Conservation (phyloP, 2,329 filamentous ascomycete genomes). For the Rhynchosporium secalis region DNA sequence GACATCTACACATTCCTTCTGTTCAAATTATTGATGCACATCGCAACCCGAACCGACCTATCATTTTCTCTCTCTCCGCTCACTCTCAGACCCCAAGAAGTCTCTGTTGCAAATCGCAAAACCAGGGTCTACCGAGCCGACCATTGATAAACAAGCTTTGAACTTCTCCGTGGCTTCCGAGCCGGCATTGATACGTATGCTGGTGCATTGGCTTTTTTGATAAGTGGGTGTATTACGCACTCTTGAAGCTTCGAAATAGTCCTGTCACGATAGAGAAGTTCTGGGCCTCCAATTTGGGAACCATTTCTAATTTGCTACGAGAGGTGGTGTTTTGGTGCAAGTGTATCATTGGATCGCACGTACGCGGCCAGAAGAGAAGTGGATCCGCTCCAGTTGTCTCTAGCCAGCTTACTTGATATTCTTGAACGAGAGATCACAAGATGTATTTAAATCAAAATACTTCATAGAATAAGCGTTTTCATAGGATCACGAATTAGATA, state of each 20-base stretch:
- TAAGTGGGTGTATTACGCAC: too few relatives aligned
- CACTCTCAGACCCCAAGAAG: neutral
- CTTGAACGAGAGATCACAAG: too few relatives aligned
- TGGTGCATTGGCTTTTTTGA: neutral
- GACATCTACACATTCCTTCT: neutral
- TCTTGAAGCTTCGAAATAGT: neutral
- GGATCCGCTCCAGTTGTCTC: neutral
- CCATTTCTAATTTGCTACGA: slow-evolving; percentile 2
- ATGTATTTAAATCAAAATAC: too few relatives aligned
- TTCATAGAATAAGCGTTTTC: too few relatives aligned
- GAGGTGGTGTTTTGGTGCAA: neutral
- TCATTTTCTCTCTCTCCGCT: neutral
- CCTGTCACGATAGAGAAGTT: neutral
- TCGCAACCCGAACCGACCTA: neutral
- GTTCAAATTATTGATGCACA: neutral
- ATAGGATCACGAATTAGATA: too few relatives aligned
- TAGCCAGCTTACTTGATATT: neutral
- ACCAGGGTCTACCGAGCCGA: slow-evolving; percentile 3
- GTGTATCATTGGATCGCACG: slow-evolving; percentile 2
- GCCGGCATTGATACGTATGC: neutral
- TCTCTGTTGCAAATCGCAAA: slow-evolving; percentile 7
- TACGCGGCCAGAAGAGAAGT: neutral
- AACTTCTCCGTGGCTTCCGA: neutral
- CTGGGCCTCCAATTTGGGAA: neutral
- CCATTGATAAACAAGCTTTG: neutral